Evolutionary conservation across 2,329 filamentous ascomycete genomes (phyloP).

Genomic region (Nemania sp.): DNA sequence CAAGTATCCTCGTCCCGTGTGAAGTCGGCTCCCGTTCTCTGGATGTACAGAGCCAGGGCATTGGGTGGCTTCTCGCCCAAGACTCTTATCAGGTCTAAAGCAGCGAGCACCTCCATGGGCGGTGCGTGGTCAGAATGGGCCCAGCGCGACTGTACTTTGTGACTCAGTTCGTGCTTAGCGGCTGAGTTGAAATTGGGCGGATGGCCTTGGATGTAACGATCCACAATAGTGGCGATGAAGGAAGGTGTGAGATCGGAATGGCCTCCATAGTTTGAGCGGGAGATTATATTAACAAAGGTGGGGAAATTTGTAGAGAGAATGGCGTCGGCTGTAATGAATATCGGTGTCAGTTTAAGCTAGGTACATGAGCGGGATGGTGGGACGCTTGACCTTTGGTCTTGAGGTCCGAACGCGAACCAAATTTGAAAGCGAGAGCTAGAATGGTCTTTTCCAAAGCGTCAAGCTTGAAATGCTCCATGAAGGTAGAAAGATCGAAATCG

Average conservation of each 20-base stretch:
- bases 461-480: conserved; percentile 94
- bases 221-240: conserved; percentile 79
- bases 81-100: conserved; percentile 69
- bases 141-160: conserved; percentile 71
- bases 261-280: conserved; percentile 63
- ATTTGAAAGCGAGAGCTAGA: conserved; percentile 85
- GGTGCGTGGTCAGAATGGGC: conserved; percentile 63
- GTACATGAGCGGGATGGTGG: background rate
- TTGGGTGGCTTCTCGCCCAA: conserved; percentile 61
- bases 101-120: conserved; percentile 71
- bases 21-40: conserved; percentile 72
- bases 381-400: conserved; percentile 76
- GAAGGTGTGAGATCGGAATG: conserved; percentile 68
- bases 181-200: conserved; percentile 82
- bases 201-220: conserved; percentile 84
- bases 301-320: conserved; percentile 80
- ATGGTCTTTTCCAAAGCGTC: conserved; percentile 87
- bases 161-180: conserved; percentile 69
- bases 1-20: conserved; percentile 76
- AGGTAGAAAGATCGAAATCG: conserved; percentile 93
- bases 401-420: conserved; percentile 76
- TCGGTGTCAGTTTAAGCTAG: conserved; percentile 3
- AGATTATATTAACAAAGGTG: conserved; percentile 76
- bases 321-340: conserved; percentile 69
- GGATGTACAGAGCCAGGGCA: conserved; percentile 67